Conservation (phyloP, 108 stramenopile species). For the Nitzschia inconspicua region DNA sequence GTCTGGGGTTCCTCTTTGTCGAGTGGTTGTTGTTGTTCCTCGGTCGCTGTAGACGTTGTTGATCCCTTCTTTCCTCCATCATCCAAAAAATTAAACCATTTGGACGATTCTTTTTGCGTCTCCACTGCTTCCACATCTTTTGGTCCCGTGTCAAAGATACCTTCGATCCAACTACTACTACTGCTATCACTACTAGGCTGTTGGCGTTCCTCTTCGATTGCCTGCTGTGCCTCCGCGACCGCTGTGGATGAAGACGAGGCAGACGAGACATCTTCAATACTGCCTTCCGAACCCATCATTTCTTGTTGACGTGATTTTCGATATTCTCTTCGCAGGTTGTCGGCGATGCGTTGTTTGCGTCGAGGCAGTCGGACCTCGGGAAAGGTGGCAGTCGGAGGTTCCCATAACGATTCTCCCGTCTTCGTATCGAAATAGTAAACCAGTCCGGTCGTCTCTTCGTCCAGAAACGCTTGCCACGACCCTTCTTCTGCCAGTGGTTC, state of each 20-base stretch:
- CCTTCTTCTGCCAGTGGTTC: constrained; percentile 66
- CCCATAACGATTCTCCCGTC: constrained; percentile 78
- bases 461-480: constrained; percentile 72
- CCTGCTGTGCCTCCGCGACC: constrained; percentile 1
- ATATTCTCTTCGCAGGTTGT: constrained; percentile 40
- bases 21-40: not conserved
- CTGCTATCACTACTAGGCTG: no score
- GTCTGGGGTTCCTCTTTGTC: no score
- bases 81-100: no score
- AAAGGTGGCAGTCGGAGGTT: constrained; percentile 71
- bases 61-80: no score
- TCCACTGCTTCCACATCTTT: constrained; percentile 17
- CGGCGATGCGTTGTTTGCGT: constrained; percentile 31
- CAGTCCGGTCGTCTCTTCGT: constrained; percentile 67
- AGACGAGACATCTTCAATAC: constrained; percentile 6
- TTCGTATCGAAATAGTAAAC: constrained; percentile 73
- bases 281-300: constrained; percentile 13
- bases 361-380: constrained; percentile 39
- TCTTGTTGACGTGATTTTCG: constrained; percentile 13
- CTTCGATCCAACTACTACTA: constrained; percentile 1
- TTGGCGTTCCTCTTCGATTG: not conserved
- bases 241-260: not conserved
- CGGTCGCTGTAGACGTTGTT: not conserved
- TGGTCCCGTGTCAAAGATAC: constrained; percentile 8
- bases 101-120: constrained; percentile 20